A percentile compares a stretch with the other conserved stretches of the same genome.
phyloP scores from a whole-genome alignment of 345 rosid species.

The Punica granatum region DNA sequence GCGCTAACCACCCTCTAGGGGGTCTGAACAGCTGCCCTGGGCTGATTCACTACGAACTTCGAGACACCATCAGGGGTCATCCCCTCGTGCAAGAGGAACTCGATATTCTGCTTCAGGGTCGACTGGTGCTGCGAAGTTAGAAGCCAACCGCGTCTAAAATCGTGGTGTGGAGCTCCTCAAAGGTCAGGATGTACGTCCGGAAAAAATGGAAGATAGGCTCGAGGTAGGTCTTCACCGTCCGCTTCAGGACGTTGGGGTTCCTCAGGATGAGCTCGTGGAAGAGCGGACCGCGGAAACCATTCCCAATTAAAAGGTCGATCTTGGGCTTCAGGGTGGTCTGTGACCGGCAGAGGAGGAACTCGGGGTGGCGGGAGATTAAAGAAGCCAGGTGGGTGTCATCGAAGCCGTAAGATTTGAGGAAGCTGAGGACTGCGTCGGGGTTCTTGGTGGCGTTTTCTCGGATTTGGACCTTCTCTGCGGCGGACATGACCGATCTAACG shows the following conservation, averaged over 20 bases:
- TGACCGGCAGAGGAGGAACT: slow-evolving; percentile 7
- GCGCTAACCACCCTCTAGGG: background rate
- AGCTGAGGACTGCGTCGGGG: slow-evolving; percentile 9
- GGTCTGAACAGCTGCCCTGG: slow-evolving; percentile 4
- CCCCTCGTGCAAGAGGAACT: slow-evolving; percentile 11
- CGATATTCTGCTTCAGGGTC: slow-evolving; percentile 7
- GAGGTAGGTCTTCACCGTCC: background rate
- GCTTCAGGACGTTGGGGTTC: slow-evolving; percentile 3
- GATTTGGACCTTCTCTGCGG: slow-evolving; percentile 1
- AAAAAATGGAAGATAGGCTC: slow-evolving; percentile 9
- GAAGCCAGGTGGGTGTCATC: slow-evolving; percentile 10
- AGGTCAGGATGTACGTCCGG: slow-evolving; percentile 1
- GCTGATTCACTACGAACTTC: slow-evolving; percentile 3
- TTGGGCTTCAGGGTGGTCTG: slow-evolving; percentile 14
- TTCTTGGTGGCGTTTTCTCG: background rate
- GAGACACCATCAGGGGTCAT: slow-evolving; percentile 1
- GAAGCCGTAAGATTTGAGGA: slow-evolving; percentile 15
- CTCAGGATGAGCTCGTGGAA: slow-evolving; percentile 6
- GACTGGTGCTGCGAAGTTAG: background rate
- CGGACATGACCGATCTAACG: slow-evolving; percentile 4
- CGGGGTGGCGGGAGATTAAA: slow-evolving; percentile 6
- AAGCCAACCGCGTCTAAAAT: slow-evolving; percentile 10
- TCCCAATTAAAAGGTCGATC: slow-evolving; percentile 11
- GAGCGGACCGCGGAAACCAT: slow-evolving; percentile 8
- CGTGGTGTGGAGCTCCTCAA: slow-evolving; percentile 6